Base-by-base conservation (phyloP, 148 eudicot genomes). In the Amaranthus cruentus region DNA sequence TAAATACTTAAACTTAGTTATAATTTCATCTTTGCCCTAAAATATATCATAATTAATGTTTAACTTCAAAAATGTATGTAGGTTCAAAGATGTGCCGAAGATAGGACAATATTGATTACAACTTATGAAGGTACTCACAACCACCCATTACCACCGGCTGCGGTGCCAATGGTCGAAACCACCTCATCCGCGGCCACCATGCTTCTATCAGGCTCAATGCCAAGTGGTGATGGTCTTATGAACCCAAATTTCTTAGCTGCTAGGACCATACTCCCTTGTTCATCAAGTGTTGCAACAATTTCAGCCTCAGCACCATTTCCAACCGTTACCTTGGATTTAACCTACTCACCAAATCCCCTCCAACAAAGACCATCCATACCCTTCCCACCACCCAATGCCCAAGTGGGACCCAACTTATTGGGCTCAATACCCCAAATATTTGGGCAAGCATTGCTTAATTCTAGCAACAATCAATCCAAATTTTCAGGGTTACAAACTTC, bases 61-160 rank as follows among this genome's bases (percentile, higher is more conserved):
- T 6, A 9, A 53, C 2, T 8, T 46, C 18, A 44, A 8, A 43
- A 49, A 55, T 69, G 8, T 44, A 15, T 64, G 64, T 69, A 92
- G 97, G 98, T 95, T 58, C 98, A 95, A 86, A 90, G 98, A 63
- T 95, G 98, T 81, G 97, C 91, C 0, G 97, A 95, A 51, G 98
- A 95, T 53, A 76, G 84, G 14, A 72, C 96, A 47, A 89, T 95
- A 53, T 69, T 95, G 43, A 90, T 88, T 60, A 95, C 98, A 47
- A 91, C 97, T 3, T 95, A 95, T 44, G 98, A 95, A 65, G 98
- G 98, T 3, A 91, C 72, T 61, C 98, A 95, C 81, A 91, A 87
- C 84, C 98, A 95, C 62, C 96, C 98, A 2, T 73, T 95, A 3
- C 97, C 98, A 55, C 96, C 96, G 2, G 96, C 98, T 0, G 98